Evolutionary conservation across 257 asterid genomes (phyloP).

Genomic region (Dorcoceras hygrometricum): DNA sequence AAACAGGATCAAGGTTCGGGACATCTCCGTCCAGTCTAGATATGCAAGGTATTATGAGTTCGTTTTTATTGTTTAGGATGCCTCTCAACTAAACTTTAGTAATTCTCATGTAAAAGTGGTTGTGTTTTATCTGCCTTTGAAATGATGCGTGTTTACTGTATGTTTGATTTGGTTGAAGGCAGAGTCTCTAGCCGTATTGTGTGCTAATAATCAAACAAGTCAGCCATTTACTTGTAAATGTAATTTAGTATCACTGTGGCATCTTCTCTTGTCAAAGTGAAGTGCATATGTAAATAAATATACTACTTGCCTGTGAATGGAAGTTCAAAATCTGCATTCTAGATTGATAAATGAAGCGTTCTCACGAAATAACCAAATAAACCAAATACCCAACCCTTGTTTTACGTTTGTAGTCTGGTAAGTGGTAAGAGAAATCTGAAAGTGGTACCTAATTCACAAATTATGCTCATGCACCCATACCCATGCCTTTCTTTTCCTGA

Average conservation of each 20-base stretch:
- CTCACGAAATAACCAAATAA: not conserved
- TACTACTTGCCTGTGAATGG: not conserved
- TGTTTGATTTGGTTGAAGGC: not conserved
- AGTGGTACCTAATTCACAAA: not conserved
- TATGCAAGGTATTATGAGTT: conserved; percentile 62
- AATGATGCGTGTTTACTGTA: not conserved
- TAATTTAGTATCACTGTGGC: not conserved
- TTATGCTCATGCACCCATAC: not conserved
- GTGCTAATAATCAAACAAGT: not conserved
- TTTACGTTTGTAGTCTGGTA: not conserved
- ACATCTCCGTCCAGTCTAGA: conserved; percentile 91
- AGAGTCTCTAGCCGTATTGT: not conserved
- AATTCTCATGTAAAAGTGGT: not conserved
- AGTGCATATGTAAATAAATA: not conserved
- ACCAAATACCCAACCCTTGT: not conserved
- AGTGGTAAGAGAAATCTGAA: not conserved
- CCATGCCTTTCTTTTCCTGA: not conserved
- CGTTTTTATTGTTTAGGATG: not conserved
- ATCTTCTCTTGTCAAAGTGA: not conserved
- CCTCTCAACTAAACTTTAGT: not conserved
- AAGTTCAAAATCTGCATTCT: not conserved
- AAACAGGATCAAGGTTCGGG: conserved; percentile 91
- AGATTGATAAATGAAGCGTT: not conserved
- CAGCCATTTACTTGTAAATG: not conserved
- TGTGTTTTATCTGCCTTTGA: not conserved